Evolutionary conservation across 225 moss, liverwort and hornwort genomes (phyloP), one percentile per base, ranked within the genome.

Genomic region (Marchantia polymorpha): DNA sequence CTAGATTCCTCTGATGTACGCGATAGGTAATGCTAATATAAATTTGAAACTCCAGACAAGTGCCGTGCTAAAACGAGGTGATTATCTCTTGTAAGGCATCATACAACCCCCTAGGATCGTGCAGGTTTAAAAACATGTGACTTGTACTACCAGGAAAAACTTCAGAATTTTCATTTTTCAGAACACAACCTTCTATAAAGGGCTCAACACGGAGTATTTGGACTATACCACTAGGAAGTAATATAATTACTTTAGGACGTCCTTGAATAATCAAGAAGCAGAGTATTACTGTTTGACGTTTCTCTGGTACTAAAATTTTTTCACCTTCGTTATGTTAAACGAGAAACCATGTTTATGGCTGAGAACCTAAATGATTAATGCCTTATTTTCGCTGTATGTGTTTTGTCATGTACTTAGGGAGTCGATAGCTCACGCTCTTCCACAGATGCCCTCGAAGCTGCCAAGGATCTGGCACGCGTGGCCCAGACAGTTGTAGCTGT

Each of bases 401-500:
- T 71, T 71, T 7, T 69, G 71, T 50, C 19, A 22, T 71, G 56
- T 69, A 53, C 78, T 27, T 83, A 96, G 94, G 96, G 94, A 65
- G 85, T 93, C 64, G 93, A 97, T 63, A 92, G 92, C 54, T 87
- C 91, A 25, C 86, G 90, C 54, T 85, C 89, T 58, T 94, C 96
- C 9, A 89, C 89, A n/a, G 94, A 93, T 60, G 97, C 97, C 15
- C 81, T 97, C 20, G 97, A 97, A 86, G 90, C 94, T 52, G 93
- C 97, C 0, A 97, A 94, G 87, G 94, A 94, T 83, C 89, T 97
- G 48, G 97, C 97, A 27, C 88, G 92, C 22, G 79, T 87, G 46
- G 94, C 97, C 9, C 93, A 94, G 77, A 93, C 93, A 69, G 80
- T 97, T 11, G 97, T 97, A 65, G 97, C 93, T 25, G 97, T 94